Base-by-base conservation (phyloP, 345 rosid genomes). In the Isatis tinctoria region DNA sequence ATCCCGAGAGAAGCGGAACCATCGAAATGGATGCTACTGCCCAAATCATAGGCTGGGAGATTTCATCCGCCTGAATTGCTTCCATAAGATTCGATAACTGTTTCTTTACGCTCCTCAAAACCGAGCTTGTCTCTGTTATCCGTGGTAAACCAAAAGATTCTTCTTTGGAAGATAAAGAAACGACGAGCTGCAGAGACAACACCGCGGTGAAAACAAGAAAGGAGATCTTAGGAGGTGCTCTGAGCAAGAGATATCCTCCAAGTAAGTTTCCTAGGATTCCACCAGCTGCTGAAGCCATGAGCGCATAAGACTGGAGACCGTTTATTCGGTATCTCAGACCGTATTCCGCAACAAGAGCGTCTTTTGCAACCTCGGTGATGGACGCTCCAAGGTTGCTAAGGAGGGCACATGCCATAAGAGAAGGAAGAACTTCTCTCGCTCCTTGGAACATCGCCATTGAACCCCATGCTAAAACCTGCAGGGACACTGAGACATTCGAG, bases 381-480 rank as follows among this genome's bases (percentile, higher is more conserved):
- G 98, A 88, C 52, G 96, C 96, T 9, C 98, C 98, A 10, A 88
- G 80, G 79, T 93, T 93, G 69, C 98, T 77, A 4, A 91, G 83
- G 59, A 93, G 80, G 27, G 83, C 90, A 80, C 79, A 86, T 12
- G 86, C 82, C 74, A 93, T 58, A n/a, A 91, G 83, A 37, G 72
- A 76, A 17, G 91, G 89, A 83, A 91, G 94, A 36, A 84, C 85
- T 77, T 81, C 73, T 30, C 86, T 73, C 32, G 87, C 88, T 76
- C 77, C 78, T 32, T 85, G 96, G 47, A 81, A 81, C 59, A 86
- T 70, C 22, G 89, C 94, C 80, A 93, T 67, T 20, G 85, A 74
- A n/a, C 90, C 94, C 98, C 98, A 93, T 14, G 96, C 85, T 68
- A 93, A 48, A 16, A 89, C 78, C 96, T 93, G 97, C 76, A 90